A percentile compares a stretch with the other conserved stretches of the same genome.
phyloP scores from a whole-genome alignment of 768 basidiomycete genomes.

The Chiua virens region DNA sequence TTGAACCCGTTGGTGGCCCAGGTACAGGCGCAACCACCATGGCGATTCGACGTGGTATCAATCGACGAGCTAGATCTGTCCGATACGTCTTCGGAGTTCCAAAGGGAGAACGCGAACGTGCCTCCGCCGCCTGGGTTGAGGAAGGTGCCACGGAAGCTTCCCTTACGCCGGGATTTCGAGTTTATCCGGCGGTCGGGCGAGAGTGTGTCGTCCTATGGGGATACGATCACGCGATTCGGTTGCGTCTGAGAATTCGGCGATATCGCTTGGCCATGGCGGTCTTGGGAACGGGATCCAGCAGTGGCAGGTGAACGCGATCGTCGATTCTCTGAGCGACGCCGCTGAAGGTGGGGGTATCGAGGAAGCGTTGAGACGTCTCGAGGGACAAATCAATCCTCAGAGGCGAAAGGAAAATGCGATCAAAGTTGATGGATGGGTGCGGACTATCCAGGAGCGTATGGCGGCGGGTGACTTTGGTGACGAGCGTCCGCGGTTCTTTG shows the following conservation, averaged over 20 bases:
- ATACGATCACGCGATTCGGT: conserved; percentile 63
- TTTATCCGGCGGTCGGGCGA: conserved; percentile 69
- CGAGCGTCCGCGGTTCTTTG: conserved; percentile 58
- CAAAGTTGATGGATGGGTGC: conserved; percentile 84
- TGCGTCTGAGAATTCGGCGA: conserved; percentile 42
- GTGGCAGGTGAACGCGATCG: conserved; percentile 81
- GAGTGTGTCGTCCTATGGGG: conserved; percentile 79
- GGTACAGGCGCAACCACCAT: conserved; percentile 44
- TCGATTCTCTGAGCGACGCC: conserved; percentile 73
- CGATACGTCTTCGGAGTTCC: conserved; percentile 64
- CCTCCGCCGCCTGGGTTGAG: conserved; percentile 54
- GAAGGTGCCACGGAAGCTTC: conserved; percentile 57
- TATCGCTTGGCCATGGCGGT: conserved; percentile 40
- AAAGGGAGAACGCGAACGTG: conserved; percentile 32
- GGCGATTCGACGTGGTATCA: conserved; percentile 70
- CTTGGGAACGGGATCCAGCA: conserved; percentile 53
- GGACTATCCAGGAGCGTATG: conserved; percentile 65
- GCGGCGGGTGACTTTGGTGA: conserved; percentile 62
- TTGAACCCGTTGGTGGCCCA: conserved; percentile 34
- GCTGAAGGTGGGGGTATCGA: conserved; percentile 80
- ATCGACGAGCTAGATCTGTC: conserved; percentile 82
- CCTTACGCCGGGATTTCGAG: conserved; percentile 77
- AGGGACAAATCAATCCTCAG: conserved; percentile 80
- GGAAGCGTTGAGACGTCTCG: conserved; percentile 74
- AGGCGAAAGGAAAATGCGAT: conserved; percentile 67